phyloP scores from a whole-genome alignment of 139 green algal species.

The Coelastrella sp. region DNA sequence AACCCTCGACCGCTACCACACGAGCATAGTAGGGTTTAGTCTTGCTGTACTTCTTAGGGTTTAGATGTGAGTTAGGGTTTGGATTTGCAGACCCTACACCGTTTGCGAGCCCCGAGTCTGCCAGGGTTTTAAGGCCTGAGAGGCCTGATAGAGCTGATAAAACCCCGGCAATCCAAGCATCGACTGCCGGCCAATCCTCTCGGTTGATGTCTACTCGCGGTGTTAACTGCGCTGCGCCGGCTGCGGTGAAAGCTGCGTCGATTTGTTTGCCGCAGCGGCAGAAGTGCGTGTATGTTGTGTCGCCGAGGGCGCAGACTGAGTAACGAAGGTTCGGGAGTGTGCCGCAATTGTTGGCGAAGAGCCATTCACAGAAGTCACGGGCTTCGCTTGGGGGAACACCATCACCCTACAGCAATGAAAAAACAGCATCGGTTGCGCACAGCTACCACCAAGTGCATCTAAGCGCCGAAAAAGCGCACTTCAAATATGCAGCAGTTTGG shows the following conservation, averaged over 20 bases:
- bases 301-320: constrained; percentile 86
- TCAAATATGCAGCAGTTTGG: too few relatives aligned
- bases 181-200: constrained; percentile 86
- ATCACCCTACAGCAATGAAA: constrained; percentile 90
- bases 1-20: constrained; percentile 73
- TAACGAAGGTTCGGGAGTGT: constrained; percentile 62
- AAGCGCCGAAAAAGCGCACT: too few relatives aligned
- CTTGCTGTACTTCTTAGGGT: constrained; percentile 73
- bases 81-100: too few relatives aligned
- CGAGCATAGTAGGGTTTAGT: constrained; percentile 70
- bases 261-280: constrained; percentile 86
- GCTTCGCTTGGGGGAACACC: constrained; percentile 90
- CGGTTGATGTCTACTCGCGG: constrained; percentile 79
- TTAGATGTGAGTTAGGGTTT: too few relatives aligned
- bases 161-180: constrained; percentile 77
- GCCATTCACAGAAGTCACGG: constrained; percentile 89
- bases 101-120: constrained; percentile 63
- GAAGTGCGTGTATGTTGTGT: constrained; percentile 91
- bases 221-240: constrained; percentile 61
- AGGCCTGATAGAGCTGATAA: constrained; percentile 58
- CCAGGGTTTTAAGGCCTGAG: constrained; percentile 63
- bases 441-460: too few relatives aligned
- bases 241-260: constrained; percentile 71
- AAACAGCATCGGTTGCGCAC: too few relatives aligned
- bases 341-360: constrained; percentile 65